Evolutionary conservation across 371 early-diverging fungal genomes (phyloP).

Genomic region (Apophysomyces ossiformis): DNA sequence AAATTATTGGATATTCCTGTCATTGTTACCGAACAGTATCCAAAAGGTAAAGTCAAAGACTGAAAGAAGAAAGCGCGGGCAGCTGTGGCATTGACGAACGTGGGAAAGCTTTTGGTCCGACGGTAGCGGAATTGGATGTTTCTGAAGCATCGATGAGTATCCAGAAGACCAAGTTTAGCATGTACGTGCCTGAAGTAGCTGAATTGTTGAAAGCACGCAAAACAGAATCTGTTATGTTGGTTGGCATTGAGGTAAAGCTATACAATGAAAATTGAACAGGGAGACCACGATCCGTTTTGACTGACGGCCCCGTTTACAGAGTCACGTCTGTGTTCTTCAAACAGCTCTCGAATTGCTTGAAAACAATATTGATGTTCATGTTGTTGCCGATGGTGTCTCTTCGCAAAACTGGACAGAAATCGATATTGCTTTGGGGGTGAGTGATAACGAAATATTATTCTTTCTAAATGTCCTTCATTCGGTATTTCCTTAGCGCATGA

Average conservation of each 20-base stretch:
- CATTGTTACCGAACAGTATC: constrained; percentile 90
- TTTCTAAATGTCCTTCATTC: not conserved
- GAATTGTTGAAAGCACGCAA: constrained; percentile 59
- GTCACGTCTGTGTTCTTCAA: constrained; percentile 95
- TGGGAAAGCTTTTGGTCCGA: constrained; percentile 80
- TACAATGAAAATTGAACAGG: not conserved
- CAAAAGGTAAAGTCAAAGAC: constrained; percentile 58
- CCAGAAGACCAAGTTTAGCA: constrained; percentile 91
- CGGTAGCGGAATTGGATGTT: constrained; percentile 80
- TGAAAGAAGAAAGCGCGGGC: constrained; percentile 25
- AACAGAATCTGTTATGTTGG: constrained; percentile 78
- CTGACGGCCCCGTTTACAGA: constrained; percentile 37
- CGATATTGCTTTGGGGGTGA: constrained; percentile 81
- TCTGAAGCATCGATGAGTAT: constrained; percentile 56
- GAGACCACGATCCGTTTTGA: not conserved
- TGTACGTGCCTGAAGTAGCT: constrained; percentile 77
- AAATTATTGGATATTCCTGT: constrained; percentile 80
- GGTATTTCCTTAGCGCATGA: constrained; percentile 61
- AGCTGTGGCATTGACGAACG: constrained; percentile 47
- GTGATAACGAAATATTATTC: constrained; percentile 20
- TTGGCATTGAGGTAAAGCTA: constrained; percentile 84
- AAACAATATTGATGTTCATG: constrained; percentile 77
- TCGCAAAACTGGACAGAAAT: constrained; percentile 87
- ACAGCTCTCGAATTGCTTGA: constrained; percentile 89
- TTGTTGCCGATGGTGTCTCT: constrained; percentile 91